These are phyloP conservation scores for Colletotrichum orbiculare DNA, from an alignment of 2,329 filamentous ascomycete genomes.

Conservation along the genomic window DNA sequence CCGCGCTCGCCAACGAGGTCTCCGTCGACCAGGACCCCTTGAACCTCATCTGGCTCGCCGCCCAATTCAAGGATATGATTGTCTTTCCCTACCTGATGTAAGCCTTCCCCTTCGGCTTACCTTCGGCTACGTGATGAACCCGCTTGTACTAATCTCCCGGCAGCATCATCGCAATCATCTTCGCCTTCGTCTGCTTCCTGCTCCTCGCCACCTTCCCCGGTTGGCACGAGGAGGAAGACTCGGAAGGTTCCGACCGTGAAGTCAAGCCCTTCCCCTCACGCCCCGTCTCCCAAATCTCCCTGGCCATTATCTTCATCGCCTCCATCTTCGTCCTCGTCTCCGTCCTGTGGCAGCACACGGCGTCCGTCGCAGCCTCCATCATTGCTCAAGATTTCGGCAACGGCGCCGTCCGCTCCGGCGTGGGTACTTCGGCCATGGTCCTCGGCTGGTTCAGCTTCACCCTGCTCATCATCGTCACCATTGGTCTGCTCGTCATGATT, in stretches of 20 bases:
- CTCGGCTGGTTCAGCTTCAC: constrained; percentile 98
- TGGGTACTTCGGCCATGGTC: constrained; percentile 95
- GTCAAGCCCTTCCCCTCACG: constrained; percentile 94
- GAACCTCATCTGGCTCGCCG: constrained; percentile 96
- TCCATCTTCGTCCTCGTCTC: constrained; percentile 80
- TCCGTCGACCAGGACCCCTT: constrained; percentile 93
- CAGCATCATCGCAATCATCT: constrained; percentile 96
- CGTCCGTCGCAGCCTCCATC: constrained; percentile 92
- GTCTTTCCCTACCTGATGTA: constrained; percentile 97
- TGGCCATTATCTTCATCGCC: constrained; percentile 89
- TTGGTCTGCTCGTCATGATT: constrained; percentile 96
- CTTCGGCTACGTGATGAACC: constrained; percentile 4
- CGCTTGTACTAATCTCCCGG: constrained; percentile 28
- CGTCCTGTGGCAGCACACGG: constrained; percentile 91
- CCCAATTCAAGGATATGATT: constrained; percentile 98
- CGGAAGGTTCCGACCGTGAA: constrained; percentile 83
- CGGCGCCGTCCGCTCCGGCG: constrained; percentile 85
- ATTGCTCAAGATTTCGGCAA: constrained; percentile 95
- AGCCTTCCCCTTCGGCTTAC: constrained; percentile 49
- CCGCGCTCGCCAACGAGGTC: constrained; percentile 88
- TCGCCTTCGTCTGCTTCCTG: constrained; percentile 95
- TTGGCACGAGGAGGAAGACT: constrained; percentile 93
- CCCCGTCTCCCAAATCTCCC: constrained; percentile 89
- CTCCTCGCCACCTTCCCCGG: constrained; percentile 96
- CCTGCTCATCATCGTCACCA: constrained; percentile 92